Percentiles rank a stretch among this genome's conserved stretches.
phyloP scores from a whole-genome alignment of 208 protist species.

The Trypanosomatidae sp. region DNA sequence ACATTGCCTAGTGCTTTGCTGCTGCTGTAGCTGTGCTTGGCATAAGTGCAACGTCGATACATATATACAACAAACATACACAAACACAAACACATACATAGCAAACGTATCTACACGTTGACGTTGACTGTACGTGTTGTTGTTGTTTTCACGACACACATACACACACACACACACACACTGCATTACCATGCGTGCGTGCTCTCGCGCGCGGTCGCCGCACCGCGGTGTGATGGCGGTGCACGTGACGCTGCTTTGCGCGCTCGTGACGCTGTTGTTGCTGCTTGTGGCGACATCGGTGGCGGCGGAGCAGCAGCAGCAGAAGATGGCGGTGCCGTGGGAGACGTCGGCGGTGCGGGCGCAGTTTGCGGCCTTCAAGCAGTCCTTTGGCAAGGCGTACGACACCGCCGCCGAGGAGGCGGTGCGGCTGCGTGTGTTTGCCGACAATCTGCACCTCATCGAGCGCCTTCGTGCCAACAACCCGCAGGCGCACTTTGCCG shows the following conservation, averaged over 20 bases:
- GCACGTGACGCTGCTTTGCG: not conserved
- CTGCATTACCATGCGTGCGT: not conserved
- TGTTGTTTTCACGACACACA: too few species aligned
- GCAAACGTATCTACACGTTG: too few species aligned
- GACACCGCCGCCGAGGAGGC: conserved; percentile 26
- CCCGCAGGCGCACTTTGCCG: conserved; percentile 40
- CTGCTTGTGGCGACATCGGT: not conserved
- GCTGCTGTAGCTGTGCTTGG: too few species aligned
- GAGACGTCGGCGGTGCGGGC: not conserved
- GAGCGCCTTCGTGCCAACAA: conserved; percentile 18
- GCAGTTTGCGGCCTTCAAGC: conserved; percentile 61
- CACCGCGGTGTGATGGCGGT: not conserved
- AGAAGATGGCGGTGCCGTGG: not conserved
- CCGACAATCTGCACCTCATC: conserved; percentile 31
- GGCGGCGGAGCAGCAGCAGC: too few species aligned
- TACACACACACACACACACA: too few species aligned
- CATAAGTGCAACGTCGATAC: too few species aligned
- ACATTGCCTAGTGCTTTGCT: too few species aligned
- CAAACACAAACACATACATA: too few species aligned
- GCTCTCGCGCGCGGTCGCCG: not conserved
- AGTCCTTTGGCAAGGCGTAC: conserved; percentile 48
- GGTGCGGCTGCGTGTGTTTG: conserved; percentile 34
- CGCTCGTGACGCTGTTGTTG: not conserved
- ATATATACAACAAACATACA: too few species aligned
- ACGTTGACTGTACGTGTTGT: too few species aligned